These are phyloP conservation scores for Arxiozyma slooffiae DNA, from an alignment of 1,139 yeast genomes.

Conservation along the genomic window DNA sequence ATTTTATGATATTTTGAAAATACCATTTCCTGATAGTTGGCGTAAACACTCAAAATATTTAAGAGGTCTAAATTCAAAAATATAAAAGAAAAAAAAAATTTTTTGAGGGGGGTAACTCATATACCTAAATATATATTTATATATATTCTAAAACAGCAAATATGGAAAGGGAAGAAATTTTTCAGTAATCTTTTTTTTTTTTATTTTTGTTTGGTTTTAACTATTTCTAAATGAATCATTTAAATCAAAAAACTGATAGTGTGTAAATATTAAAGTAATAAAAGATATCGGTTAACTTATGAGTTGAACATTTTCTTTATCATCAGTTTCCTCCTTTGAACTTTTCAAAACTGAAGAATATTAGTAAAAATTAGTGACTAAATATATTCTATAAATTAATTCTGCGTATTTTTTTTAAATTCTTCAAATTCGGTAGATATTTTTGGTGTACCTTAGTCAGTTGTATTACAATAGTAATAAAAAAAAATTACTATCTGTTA, in stretches of 20 bases:
- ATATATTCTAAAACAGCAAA: too few species aligned
- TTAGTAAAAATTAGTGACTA: too few species aligned
- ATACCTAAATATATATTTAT: neutral
- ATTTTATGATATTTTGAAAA: constrained; percentile 40
- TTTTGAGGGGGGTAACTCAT: neutral
- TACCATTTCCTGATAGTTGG: constrained; percentile 48
- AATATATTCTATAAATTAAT: neutral
- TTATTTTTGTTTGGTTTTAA: neutral
- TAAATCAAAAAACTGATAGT: neutral
- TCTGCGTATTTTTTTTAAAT: neutral
- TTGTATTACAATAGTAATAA: too few species aligned
- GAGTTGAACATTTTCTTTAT: neutral
- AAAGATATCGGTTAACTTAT: neutral
- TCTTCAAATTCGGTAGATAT: neutral
- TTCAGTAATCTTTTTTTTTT: neutral
- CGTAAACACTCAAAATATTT: constrained; percentile 19
- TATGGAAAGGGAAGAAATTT: neutral
- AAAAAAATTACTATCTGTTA: too few species aligned
- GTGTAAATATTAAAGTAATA: neutral
- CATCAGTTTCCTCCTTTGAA: constrained; percentile 1
- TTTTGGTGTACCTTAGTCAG: too few species aligned
- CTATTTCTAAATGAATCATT: neutral
- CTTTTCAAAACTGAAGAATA: constrained; percentile 1
- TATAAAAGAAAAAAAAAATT: neutral
- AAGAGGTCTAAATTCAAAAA: neutral